Conservation (phyloP, 257 asterid genomes). For the Nicotiana attenuata region DNA sequence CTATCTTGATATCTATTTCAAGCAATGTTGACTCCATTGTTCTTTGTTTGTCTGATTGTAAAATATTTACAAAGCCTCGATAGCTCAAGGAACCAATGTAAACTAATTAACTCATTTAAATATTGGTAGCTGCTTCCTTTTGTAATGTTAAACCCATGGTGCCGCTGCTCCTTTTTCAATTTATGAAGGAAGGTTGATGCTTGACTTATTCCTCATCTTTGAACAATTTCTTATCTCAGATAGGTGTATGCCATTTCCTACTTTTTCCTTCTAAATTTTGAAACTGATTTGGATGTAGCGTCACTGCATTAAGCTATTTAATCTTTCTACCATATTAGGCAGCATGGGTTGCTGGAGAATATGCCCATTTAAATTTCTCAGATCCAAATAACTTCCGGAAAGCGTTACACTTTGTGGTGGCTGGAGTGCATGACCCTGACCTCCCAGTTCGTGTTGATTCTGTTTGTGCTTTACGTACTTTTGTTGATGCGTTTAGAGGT, state of each 20-base stretch:
- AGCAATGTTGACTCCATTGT: no score
- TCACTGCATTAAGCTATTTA: not conserved
- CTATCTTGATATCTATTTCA: no score
- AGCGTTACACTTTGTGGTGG: conserved; percentile 81
- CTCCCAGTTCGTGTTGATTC: conserved; percentile 99
- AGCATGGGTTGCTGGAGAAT: conserved; percentile 99
- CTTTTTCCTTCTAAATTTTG: no score
- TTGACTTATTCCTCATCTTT: not conserved
- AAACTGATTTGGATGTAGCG: no score
- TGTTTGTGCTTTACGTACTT: conserved; percentile 89
- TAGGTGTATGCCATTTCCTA: no score
- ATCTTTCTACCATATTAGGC: conserved; percentile 49
- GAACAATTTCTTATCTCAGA: no score
- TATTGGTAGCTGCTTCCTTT: not conserved
- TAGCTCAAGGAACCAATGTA: not conserved
- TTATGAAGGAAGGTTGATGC: not conserved
- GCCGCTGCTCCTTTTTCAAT: not conserved
- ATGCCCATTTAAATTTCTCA: conserved; percentile 78
- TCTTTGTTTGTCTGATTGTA: no score
- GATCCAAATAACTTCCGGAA: conserved; percentile 81
- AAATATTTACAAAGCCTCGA: no score
- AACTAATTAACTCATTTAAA: not conserved
- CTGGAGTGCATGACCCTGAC: conserved; percentile 98
- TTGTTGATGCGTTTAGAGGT: conserved; percentile 96
- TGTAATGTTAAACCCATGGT: not conserved